A percentile compares a stretch with the other conserved stretches of the same genome.
These are phyloP conservation scores for Melampsora abietis-canadensis DNA, from an alignment of 1,284 basidiomycete species.

Conservation along the genomic window DNA sequence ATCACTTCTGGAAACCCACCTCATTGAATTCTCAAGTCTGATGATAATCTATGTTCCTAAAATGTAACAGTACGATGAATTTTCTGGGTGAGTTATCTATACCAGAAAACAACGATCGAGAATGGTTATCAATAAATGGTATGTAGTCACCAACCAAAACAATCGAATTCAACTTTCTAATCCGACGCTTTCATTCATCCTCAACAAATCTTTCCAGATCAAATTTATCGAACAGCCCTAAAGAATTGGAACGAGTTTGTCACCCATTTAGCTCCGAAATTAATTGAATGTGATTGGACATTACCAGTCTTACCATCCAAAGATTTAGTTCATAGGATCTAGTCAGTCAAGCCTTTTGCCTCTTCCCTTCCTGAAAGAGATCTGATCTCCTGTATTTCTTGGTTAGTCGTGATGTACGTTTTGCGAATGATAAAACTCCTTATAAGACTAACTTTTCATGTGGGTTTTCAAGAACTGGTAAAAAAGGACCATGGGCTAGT, in stretches of 20 bases:
- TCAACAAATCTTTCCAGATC: constrained; percentile 29
- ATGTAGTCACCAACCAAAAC: constrained; percentile 45
- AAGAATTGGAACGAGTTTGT: constrained; percentile 51
- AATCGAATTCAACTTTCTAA: not conserved
- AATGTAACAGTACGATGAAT: constrained; percentile 50
- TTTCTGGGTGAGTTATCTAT: constrained; percentile 48
- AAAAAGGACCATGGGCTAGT: constrained; percentile 50
- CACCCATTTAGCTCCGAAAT: constrained; percentile 49
- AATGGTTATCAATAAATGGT: constrained; percentile 49
- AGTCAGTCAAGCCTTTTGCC: constrained; percentile 46
- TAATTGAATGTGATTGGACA: constrained; percentile 51
- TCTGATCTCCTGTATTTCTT: constrained; percentile 34
- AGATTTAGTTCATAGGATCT: constrained; percentile 52
- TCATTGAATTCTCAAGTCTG: constrained; percentile 42
- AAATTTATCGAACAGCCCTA: constrained; percentile 47
- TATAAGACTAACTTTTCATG: constrained; percentile 49
- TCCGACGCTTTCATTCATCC: not conserved
- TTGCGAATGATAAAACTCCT: constrained; percentile 51
- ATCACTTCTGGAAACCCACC: not conserved
- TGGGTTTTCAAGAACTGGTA: constrained; percentile 50
- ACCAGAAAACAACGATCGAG: constrained; percentile 51
- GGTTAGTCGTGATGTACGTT: constrained; percentile 49
- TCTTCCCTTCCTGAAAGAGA: too few species aligned
- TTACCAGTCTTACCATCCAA: constrained; percentile 53
- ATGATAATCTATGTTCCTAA: constrained; percentile 16